Conservation (phyloP, 306 rosid species). For the Begonia loranthoides region DNA sequence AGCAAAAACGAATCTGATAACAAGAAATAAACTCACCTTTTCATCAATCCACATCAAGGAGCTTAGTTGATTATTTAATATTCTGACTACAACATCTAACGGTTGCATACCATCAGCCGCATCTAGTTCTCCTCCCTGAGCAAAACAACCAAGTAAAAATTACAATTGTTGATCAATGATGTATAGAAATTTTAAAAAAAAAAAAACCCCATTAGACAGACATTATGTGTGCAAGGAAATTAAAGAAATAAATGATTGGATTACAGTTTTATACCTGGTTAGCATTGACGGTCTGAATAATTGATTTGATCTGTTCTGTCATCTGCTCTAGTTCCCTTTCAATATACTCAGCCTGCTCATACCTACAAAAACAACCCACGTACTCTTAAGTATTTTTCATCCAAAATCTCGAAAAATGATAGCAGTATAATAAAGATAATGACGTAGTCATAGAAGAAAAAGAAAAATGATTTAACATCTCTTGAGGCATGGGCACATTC, state of each 20-base stretch:
- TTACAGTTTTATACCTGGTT: slow-evolving; percentile 52
- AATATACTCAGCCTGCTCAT: slow-evolving; percentile 79
- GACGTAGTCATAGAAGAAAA: background rate
- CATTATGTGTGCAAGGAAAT: background rate
- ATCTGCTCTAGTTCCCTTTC: slow-evolving; percentile 93
- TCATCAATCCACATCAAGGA: slow-evolving; percentile 97
- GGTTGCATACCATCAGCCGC: slow-evolving; percentile 62
- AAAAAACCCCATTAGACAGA: background rate
- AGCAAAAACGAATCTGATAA: too few species aligned
- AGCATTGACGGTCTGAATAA: slow-evolving; percentile 72
- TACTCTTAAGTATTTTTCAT: too few species aligned
- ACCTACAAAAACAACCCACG: slow-evolving; percentile 28
- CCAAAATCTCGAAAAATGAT: too few species aligned
- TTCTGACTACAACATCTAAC: slow-evolving; percentile 75
- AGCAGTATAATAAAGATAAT: background rate
- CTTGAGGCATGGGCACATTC: too few species aligned
- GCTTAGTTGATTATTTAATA: slow-evolving; percentile 85
- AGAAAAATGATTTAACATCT: too few species aligned
- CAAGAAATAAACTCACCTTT: slow-evolving; percentile 32
- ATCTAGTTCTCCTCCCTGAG: slow-evolving; percentile 86
- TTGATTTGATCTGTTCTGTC: slow-evolving; percentile 85
- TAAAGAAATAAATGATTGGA: slow-evolving; percentile 2
- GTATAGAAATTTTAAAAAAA: too few species aligned
- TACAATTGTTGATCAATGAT: too few species aligned
- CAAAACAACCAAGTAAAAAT: too few species aligned